Evolutionary conservation across 2,329 filamentous ascomycete genomes (phyloP).

Genomic region (Coniochaeta prunicola): DNA sequence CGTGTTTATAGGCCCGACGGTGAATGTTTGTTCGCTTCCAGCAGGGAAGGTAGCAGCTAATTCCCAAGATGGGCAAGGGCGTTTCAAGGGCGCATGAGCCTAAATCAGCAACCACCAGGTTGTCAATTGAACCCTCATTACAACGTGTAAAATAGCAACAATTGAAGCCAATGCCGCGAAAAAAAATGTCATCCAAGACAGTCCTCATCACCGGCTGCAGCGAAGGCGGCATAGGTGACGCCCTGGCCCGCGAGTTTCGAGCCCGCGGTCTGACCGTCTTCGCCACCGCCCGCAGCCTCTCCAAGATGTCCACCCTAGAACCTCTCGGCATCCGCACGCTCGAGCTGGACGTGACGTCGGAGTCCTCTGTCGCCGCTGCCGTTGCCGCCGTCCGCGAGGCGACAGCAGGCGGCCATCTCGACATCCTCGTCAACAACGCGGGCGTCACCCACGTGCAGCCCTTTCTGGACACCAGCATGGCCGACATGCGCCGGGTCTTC

Average conservation of each 20-base stretch:
- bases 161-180: neutral
- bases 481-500: conserved; percentile 25
- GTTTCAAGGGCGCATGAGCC: too few species aligned
- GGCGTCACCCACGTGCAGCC: conserved; percentile 25
- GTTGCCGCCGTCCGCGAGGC: conserved; percentile 11
- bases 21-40: too few species aligned
- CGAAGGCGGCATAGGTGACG: conserved; percentile 28
- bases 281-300: conserved; percentile 24
- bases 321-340: conserved; percentile 18
- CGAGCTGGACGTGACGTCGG: conserved; percentile 19
- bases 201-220: conserved; percentile 32
- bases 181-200: conserved; percentile 8
- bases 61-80: too few species aligned
- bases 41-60: too few species aligned
- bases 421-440: conserved; percentile 36
- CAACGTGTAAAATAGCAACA: too few species aligned
- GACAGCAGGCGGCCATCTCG: conserved; percentile 23
- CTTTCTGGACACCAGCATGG: conserved; percentile 25
- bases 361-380: conserved; percentile 14
- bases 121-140: too few species aligned
- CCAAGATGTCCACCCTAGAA: conserved; percentile 22
- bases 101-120: too few species aligned
- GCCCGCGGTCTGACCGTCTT: conserved; percentile 26
- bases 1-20: too few species aligned
- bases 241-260: conserved; percentile 27